Evolutionary conservation across 768 basidiomycete genomes (phyloP).

Genomic region (Tylopilus plumbeoviolaceoides): DNA sequence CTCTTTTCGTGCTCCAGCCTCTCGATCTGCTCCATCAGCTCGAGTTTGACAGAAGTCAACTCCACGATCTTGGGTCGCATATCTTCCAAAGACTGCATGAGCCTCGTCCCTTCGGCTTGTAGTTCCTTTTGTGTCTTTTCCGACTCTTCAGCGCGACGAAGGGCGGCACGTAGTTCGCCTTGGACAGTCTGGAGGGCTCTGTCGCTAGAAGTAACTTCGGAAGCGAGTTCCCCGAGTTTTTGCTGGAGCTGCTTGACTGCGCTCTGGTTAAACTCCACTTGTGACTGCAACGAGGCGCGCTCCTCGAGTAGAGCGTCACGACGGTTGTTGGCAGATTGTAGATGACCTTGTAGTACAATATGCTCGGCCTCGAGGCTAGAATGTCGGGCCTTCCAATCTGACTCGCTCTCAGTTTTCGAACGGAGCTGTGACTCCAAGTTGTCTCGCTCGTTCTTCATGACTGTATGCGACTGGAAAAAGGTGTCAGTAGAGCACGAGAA

Average conservation of each 20-base stretch:
- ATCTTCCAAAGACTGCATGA: constrained; percentile 80
- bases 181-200: constrained; percentile 59
- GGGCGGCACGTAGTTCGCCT: constrained; percentile 60
- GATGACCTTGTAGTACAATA: constrained; percentile 36
- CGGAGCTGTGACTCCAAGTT: constrained; percentile 46
- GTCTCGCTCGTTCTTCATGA: constrained; percentile 61
- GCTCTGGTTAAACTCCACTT: constrained; percentile 43
- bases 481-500: background rate
- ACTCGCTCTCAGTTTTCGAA: constrained; percentile 39
- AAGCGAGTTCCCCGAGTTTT: constrained; percentile 51
- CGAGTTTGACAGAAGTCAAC: constrained; percentile 66
- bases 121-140: constrained; percentile 68
- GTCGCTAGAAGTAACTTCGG: constrained; percentile 49
- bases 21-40: constrained; percentile 62
- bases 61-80: constrained; percentile 84
- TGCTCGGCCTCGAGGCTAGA: constrained; percentile 43
- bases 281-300: constrained; percentile 45
- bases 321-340: constrained; percentile 43
- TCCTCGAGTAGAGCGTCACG: constrained; percentile 47
- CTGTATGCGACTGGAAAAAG: constrained; percentile 45
- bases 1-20: constrained; percentile 50
- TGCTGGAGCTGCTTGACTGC: constrained; percentile 53
- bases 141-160: constrained; percentile 68
- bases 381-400: constrained; percentile 46
- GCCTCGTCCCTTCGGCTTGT: constrained; percentile 70